Percentiles rank a stretch among this genome's conserved stretches.
These are phyloP conservation scores for Proteromonas lacertae DNA, from an alignment of 352 stramenopile genomes.

Conservation along the genomic window DNA sequence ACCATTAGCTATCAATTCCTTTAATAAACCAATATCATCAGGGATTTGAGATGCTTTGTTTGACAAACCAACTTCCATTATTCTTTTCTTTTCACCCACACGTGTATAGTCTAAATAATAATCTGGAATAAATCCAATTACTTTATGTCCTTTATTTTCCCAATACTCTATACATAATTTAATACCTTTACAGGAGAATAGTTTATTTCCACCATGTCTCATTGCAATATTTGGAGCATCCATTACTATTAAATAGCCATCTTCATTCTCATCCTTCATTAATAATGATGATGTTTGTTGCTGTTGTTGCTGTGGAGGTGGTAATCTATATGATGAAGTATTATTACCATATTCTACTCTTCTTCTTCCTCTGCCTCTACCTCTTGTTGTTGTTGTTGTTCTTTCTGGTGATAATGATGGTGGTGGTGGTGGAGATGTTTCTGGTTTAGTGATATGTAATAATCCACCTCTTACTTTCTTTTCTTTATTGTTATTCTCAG, in stretches of 20 bases:
- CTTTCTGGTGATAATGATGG: background rate
- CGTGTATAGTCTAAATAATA: slow-evolving; percentile 25
- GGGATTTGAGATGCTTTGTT: slow-evolving; percentile 20
- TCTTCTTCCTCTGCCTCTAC: too few relatives aligned
- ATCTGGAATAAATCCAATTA: slow-evolving; percentile 36
- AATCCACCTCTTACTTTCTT: too few relatives aligned
- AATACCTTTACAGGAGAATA: slow-evolving; percentile 31
- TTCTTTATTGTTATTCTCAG: too few relatives aligned
- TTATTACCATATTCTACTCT: too few relatives aligned
- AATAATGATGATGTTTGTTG: background rate
- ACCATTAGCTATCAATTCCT: slow-evolving; percentile 24
- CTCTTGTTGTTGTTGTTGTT: too few relatives aligned
- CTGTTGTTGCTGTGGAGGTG: too few relatives aligned
- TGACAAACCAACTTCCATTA: slow-evolving; percentile 3
- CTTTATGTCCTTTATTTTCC: slow-evolving; percentile 21
- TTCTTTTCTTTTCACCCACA: slow-evolving; percentile 12
- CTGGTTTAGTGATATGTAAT: too few relatives aligned
- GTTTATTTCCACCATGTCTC: slow-evolving; percentile 13
- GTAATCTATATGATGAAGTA: background rate
- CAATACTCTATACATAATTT: slow-evolving; percentile 29
- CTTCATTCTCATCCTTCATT: background rate
- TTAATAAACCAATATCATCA: slow-evolving; percentile 25
- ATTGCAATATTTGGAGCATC: slow-evolving; percentile 10
- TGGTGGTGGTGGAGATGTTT: too few relatives aligned
- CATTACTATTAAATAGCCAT: slow-evolving; percentile 3